Base-by-base conservation (phyloP, 1,284 basidiomycete genomes). In the Pyrrhoderma lamaoense region DNA sequence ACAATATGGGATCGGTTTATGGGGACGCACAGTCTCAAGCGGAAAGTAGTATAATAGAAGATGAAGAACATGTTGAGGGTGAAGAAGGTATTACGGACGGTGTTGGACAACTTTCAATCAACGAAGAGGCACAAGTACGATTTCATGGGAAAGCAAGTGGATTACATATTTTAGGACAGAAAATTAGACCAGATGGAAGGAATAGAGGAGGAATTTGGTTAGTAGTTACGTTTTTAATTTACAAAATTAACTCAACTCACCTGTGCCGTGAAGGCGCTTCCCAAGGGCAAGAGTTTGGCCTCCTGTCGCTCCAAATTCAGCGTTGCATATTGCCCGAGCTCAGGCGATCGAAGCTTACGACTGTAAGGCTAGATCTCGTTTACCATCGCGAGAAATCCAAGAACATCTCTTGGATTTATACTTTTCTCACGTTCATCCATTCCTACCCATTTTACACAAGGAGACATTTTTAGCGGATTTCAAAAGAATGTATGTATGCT, bases 221-320 rank as follows among this genome's bases (percentile, higher is more conserved):
- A 45, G 72, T 64, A 45, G 45, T 14, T 23, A 49, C 51, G 18
- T 21, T 31, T n/a, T 56, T 44, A 36, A 47, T 49, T 35, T 44
- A 16, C 23, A 11, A 55, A 21, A n/a, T 56, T 37, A 21, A 38
- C 3, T 43, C 47, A 46, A 22, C 49, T 57, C 27, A 53, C 34
- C 23, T 46, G 36, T 39, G 16, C 35, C 49, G 48, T 39, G 11
- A 56, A 86, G 85, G 84, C 79, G 80, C 23, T 91, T 92, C 65
- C 89, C 89, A 0, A 82, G 80, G 59, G 83, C 85, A 3, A 74
- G 89, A 13, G 82, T 90, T 18, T 92, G 89, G 90, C 90, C 89
- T 0, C 80, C 79, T 2, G 67, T 84, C 27, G 68, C 70, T 19
- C 64, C 71, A n/a, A 37, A 51, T 9, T 47, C 59, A 19, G 18